Percentiles rank a stretch among this genome's conserved stretches.
These are phyloP conservation scores for Pythium pyrilobum DNA, from an alignment of 352 stramenopile species.

Conservation along the genomic window DNA sequence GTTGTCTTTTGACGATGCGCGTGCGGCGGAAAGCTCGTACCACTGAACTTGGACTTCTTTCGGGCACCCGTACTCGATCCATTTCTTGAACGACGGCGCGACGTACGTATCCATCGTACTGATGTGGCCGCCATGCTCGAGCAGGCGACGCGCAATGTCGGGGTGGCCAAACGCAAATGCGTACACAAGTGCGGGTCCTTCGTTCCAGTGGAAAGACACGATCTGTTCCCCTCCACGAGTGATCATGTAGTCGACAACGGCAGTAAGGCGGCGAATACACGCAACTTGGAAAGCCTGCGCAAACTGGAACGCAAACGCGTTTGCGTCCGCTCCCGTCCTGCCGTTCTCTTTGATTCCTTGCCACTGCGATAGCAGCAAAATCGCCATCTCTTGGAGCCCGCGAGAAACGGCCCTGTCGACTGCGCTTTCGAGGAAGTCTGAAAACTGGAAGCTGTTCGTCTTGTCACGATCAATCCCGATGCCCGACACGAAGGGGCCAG, in stretches of 20 bases:
- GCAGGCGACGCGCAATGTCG: conserved; percentile 27
- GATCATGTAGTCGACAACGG: conserved; percentile 48
- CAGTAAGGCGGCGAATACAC: conserved; percentile 43
- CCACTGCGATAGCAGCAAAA: conserved; percentile 50
- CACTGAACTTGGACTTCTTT: conserved; percentile 27
- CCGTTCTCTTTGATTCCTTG: conserved; percentile 38
- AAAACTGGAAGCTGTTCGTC: conserved; percentile 9
- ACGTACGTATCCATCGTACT: conserved; percentile 44
- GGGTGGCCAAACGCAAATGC: conserved; percentile 57
- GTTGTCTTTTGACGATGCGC: not conserved
- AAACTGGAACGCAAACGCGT: conserved; percentile 66
- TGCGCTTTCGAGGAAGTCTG: conserved; percentile 51
- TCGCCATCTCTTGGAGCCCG: conserved; percentile 60
- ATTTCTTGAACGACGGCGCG: conserved; percentile 56
- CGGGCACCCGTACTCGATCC: conserved; percentile 46
- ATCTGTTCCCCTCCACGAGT: conserved; percentile 46
- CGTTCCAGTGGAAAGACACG: conserved; percentile 52
- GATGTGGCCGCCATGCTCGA: conserved; percentile 39
- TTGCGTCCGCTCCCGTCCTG: conserved; percentile 20
- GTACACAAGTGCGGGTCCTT: conserved; percentile 51
- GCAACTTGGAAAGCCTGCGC: conserved; percentile 53
- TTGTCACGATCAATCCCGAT: not conserved
- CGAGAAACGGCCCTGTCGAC: conserved; percentile 50
- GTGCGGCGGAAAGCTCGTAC: conserved; percentile 17
- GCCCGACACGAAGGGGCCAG: not conserved